Evolutionary conservation across 2,329 filamentous ascomycete genomes (phyloP).

Genomic region (Apiospora marii): DNA sequence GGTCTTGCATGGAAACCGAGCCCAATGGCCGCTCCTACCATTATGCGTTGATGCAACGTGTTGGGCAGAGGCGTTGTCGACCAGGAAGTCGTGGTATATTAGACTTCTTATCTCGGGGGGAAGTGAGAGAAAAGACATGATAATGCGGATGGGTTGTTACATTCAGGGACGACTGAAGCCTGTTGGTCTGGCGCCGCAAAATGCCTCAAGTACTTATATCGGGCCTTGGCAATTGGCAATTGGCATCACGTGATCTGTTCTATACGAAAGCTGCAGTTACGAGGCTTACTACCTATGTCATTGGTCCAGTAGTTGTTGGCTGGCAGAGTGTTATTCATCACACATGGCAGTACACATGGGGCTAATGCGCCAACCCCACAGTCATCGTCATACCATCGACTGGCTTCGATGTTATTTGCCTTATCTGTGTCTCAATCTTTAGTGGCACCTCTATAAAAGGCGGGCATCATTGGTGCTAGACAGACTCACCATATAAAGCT

Average conservation of each 20-base stretch:
- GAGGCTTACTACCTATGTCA: background rate
- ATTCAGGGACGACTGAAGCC: background rate
- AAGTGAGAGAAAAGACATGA: background rate
- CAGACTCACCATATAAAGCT: background rate
- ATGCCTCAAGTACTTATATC: background rate
- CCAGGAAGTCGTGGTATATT: background rate
- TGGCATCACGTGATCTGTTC: background rate
- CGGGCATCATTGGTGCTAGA: background rate
- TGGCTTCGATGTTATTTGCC: background rate
- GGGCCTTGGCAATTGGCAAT: slow-evolving; percentile 5
- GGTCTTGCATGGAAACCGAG: background rate
- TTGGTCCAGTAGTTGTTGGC: too few relatives aligned
- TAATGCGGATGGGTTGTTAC: background rate
- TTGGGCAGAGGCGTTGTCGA: background rate
- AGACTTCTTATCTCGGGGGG: background rate
- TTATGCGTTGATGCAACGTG: background rate
- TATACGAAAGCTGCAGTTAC: background rate
- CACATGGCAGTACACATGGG: too few relatives aligned
- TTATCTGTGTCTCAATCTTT: background rate
- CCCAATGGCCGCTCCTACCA: background rate
- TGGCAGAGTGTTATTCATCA: too few relatives aligned
- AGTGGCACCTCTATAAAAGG: background rate
- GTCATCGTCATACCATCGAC: background rate
- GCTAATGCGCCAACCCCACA: background rate
- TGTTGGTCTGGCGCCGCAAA: background rate